Percentiles rank a stretch among this genome's conserved stretches.
phyloP scores from a whole-genome alignment of 2,329 filamentous ascomycete species.

The Ascochyta koolunga region DNA sequence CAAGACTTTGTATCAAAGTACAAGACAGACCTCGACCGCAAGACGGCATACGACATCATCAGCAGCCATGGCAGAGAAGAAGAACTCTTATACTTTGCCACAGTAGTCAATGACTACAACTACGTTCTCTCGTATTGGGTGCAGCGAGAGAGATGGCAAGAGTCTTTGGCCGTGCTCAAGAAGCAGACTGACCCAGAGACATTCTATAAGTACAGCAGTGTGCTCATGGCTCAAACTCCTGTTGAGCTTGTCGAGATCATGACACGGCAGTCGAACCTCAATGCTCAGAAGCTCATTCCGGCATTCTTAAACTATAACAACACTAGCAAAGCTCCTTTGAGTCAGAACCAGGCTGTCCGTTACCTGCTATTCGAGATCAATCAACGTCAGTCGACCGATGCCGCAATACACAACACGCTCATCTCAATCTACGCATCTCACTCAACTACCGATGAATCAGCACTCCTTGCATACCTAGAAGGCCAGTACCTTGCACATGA shows the following conservation, averaged over 20 bases:
- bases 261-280: slow-evolving; percentile 86
- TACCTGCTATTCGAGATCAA: slow-evolving; percentile 95
- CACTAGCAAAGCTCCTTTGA: slow-evolving; percentile 70
- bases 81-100: slow-evolving; percentile 90
- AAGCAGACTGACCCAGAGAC: slow-evolving; percentile 90
- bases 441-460: slow-evolving; percentile 80
- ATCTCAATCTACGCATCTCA: slow-evolving; percentile 95
- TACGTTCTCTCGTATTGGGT: slow-evolving; percentile 98
- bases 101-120: slow-evolving; percentile 85
- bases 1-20: slow-evolving; percentile 86
- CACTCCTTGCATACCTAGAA: slow-evolving; percentile 86
- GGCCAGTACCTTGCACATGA: slow-evolving; percentile 77
- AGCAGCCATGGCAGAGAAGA: slow-evolving; percentile 94
- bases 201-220: slow-evolving; percentile 95
- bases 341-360: slow-evolving; percentile 82
- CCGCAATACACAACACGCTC: slow-evolving; percentile 94
- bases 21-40: slow-evolving; percentile 85
- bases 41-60: slow-evolving; percentile 94
- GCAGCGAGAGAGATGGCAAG: slow-evolving; percentile 88
- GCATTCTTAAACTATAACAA: slow-evolving; percentile 94
- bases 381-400: slow-evolving; percentile 76
- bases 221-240: slow-evolving; percentile 89
- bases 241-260: slow-evolving; percentile 91
- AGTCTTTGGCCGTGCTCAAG: slow-evolving; percentile 86
- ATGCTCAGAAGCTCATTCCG: slow-evolving; percentile 87